These are phyloP conservation scores for Teunomyces aglyptinius DNA, from an alignment of 805 yeast species.

Conservation along the genomic window DNA sequence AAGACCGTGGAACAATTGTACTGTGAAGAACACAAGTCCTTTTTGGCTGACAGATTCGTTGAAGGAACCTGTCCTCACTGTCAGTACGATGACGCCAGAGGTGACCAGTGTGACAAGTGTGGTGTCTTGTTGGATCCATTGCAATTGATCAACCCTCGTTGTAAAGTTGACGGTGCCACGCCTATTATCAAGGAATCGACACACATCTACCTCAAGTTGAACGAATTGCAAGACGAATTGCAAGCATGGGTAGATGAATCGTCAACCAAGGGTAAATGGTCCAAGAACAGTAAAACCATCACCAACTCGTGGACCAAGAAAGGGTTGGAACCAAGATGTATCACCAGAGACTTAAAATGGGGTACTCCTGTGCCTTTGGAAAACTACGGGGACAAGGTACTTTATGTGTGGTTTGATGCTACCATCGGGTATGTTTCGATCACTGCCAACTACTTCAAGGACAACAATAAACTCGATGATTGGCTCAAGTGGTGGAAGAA, in stretches of 20 bases:
- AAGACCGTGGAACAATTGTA: slow-evolving; percentile 85
- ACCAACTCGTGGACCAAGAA: slow-evolving; percentile 92
- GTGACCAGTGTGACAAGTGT: slow-evolving; percentile 98
- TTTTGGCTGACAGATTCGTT: slow-evolving; percentile 92
- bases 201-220: slow-evolving; percentile 80
- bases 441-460: slow-evolving; percentile 78
- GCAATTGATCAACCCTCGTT: slow-evolving; percentile 90
- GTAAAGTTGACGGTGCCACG: slow-evolving; percentile 82
- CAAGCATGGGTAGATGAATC: slow-evolving; percentile 70
- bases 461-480: slow-evolving; percentile 31
- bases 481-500: slow-evolving; percentile 96
- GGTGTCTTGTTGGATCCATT: slow-evolving; percentile 87
- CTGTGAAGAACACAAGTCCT: slow-evolving; percentile 88
- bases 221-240: slow-evolving; percentile 76
- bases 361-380: slow-evolving; percentile 97
- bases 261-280: slow-evolving; percentile 79
- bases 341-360: slow-evolving; percentile 96
- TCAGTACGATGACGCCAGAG: slow-evolving; percentile 94
- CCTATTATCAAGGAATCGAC: slow-evolving; percentile 82
- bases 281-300: slow-evolving; percentile 84
- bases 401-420: slow-evolving; percentile 99
- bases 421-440: slow-evolving; percentile 95
- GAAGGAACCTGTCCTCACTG: slow-evolving; percentile 98
- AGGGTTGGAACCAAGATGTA: slow-evolving; percentile 91
- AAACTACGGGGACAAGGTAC: slow-evolving; percentile 81